These are phyloP conservation scores for Ilyonectria robusta DNA, from an alignment of 2,329 filamentous ascomycete species.

Conservation along the genomic window DNA sequence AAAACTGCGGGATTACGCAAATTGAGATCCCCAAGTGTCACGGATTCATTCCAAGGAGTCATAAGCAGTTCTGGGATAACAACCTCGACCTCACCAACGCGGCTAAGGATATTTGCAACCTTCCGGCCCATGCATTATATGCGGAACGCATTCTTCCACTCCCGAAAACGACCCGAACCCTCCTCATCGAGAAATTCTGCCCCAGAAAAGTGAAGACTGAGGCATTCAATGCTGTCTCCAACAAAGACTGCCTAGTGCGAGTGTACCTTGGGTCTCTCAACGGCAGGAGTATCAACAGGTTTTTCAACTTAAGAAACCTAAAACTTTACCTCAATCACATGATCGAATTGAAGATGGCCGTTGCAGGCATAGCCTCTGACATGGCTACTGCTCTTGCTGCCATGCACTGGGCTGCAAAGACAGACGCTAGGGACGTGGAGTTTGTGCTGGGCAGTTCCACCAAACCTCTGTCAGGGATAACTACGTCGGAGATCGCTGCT, in stretches of 20 bases:
- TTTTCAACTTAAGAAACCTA: constrained; percentile 51
- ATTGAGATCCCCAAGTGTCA: constrained; percentile 27
- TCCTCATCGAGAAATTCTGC: constrained; percentile 43
- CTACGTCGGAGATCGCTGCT: neutral
- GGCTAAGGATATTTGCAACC: constrained; percentile 18
- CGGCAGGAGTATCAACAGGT: constrained; percentile 10
- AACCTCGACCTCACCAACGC: constrained; percentile 20
- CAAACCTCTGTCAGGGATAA: neutral
- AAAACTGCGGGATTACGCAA: neutral
- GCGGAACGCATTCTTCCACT: constrained; percentile 47
- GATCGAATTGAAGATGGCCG: constrained; percentile 41
- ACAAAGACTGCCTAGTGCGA: constrained; percentile 42
- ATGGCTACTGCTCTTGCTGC: constrained; percentile 49
- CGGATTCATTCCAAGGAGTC: constrained; percentile 1
- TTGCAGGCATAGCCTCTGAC: constrained; percentile 31
- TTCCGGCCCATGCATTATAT: constrained; percentile 41
- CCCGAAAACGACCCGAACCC: constrained; percentile 32
- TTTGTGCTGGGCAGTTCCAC: constrained; percentile 49
- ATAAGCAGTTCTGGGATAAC: constrained; percentile 19
- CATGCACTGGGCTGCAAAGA: constrained; percentile 51
- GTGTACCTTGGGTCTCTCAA: constrained; percentile 37
- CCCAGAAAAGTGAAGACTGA: constrained; percentile 2
- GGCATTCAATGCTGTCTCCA: constrained; percentile 32
- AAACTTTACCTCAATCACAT: constrained; percentile 52
- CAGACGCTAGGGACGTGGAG: constrained; percentile 50